A percentile compares a stretch with the other conserved stretches of the same genome.
Conservation (phyloP, 768 basidiomycete species). For the Lentinula detonsa region DNA sequence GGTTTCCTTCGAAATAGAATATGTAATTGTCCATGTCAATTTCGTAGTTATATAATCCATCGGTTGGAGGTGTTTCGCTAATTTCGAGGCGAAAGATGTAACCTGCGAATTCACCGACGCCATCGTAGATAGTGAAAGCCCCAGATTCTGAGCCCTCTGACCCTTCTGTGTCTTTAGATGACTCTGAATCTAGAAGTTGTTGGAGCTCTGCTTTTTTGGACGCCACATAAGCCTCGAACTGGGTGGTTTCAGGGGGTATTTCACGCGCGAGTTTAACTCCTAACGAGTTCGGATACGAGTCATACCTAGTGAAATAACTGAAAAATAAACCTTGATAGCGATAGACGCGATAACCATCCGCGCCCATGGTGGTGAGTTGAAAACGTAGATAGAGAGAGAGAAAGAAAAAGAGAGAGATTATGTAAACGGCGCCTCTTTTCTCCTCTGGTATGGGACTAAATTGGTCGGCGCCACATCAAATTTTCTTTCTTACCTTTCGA, state of each 20-base stretch:
- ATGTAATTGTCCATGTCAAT: conserved; percentile 22
- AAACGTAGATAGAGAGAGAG: too few species aligned
- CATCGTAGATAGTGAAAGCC: too few species aligned
- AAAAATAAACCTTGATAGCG: conserved; percentile 17
- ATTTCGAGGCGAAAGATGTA: background rate
- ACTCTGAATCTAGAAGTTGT: background rate
- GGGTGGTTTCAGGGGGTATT: conserved; percentile 11
- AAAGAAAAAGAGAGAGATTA: too few species aligned
- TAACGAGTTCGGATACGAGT: conserved; percentile 18
- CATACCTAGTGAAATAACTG: conserved; percentile 12
- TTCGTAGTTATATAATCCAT: conserved; percentile 19
- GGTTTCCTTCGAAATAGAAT: conserved; percentile 14
- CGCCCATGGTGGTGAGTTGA: background rate
- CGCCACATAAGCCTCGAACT: conserved; percentile 9
- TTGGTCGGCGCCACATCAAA: too few species aligned
- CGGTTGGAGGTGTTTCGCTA: background rate
- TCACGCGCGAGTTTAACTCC: conserved; percentile 15
- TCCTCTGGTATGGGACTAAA: too few species aligned
- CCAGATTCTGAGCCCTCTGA: too few species aligned
- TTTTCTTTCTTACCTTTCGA: too few species aligned
- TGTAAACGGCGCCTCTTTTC: too few species aligned
- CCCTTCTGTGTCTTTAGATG: background rate
- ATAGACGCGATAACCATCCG: conserved; percentile 1
- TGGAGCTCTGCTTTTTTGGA: conserved; percentile 8
- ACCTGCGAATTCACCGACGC: too few species aligned